Base-by-base conservation (phyloP, 139 green algal genomes). In the Volvox africanus region DNA sequence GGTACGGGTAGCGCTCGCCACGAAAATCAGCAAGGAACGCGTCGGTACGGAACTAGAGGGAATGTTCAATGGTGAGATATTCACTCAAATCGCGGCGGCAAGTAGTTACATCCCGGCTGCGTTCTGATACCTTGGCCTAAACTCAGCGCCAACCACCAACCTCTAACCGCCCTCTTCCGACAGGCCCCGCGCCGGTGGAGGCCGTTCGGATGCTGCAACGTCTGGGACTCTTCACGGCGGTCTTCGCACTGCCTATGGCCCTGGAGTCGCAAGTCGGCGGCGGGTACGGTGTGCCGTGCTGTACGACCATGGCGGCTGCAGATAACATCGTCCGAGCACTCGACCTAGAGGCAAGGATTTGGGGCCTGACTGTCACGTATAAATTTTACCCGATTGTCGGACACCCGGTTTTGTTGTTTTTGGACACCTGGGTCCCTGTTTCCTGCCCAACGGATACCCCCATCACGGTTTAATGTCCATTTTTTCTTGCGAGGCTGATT, bases 11-110 rank as follows among this genome's bases (percentile, higher is more conserved):
- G 94, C 95, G 2, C 91, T 98, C 69, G 93, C 73, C 22, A 92
- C 93, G 80, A 99, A 99, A 85, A 94, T 99, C 73, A 97, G 95
- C 91, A 92, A 95, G n/a, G 97, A 99, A 92, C 94, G 97, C 13
- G 91, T 99, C 19, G 97, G 97, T 6, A 93, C 95, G 14, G 97
- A 99, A 93, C 91, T 99, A n/a, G 95, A 99, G 69, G 96, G 96
- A 79, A 98, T 98, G 97, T 92, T 98, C 84, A 93, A 96, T 33
- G 93, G 94, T 96, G 82, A 28, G 94, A 26, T 61, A 13, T 12
- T 17, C 16, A 69, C n/a, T 30, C 20, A 35, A 26, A 91, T 32
- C 5, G 11, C 73, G 11, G 14, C 28, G 77, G 30, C 6, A 26
- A 61, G 33, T 82, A 24, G 17, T 5, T 61, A 82, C 3, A n/a